Percentiles rank a stretch among this genome's conserved stretches.
Evolutionary conservation across 306 rosid genomes (phyloP).

Genomic region (Dicorynia guianensis): DNA sequence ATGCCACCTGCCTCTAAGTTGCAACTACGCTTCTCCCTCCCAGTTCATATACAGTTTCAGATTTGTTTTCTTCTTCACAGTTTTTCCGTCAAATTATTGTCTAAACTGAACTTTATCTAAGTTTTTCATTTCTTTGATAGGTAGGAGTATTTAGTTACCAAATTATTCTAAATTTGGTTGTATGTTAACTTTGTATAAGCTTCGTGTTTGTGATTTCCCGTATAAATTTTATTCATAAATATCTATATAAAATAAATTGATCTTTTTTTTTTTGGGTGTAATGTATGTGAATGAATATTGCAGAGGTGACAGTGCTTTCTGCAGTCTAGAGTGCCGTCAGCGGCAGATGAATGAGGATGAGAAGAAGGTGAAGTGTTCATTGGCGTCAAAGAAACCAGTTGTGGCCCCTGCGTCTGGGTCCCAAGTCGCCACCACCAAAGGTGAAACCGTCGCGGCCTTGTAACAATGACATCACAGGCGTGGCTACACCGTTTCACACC

Average conservation of each 20-base stretch:
- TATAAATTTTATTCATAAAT: no score
- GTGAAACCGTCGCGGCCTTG: slow-evolving; percentile 65
- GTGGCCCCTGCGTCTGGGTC: slow-evolving; percentile 38
- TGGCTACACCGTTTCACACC: slow-evolving; percentile 18
- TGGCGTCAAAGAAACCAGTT: slow-evolving; percentile 60
- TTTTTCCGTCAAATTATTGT: background rate
- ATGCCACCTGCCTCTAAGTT: background rate
- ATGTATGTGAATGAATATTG: background rate
- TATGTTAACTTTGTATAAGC: no score
- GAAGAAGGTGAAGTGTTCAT: slow-evolving; percentile 64
- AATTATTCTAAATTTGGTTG: no score
- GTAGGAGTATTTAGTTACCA: no score
- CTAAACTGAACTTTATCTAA: no score
- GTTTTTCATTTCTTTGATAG: no score
- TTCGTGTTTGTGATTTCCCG: no score
- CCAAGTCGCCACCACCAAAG: slow-evolving; percentile 56
- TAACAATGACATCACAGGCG: slow-evolving; percentile 30
- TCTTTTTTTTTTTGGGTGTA: no score
- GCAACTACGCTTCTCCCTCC: background rate
- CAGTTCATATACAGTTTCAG: background rate
- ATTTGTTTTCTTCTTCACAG: background rate
- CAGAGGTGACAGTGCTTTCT: slow-evolving; percentile 89
- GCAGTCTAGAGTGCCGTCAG: slow-evolving; percentile 91
- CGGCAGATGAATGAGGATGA: slow-evolving; percentile 89
- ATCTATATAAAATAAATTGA: no score